phyloP scores from a whole-genome alignment of 139 green algal species.

The Chlorella vulgaris region DNA sequence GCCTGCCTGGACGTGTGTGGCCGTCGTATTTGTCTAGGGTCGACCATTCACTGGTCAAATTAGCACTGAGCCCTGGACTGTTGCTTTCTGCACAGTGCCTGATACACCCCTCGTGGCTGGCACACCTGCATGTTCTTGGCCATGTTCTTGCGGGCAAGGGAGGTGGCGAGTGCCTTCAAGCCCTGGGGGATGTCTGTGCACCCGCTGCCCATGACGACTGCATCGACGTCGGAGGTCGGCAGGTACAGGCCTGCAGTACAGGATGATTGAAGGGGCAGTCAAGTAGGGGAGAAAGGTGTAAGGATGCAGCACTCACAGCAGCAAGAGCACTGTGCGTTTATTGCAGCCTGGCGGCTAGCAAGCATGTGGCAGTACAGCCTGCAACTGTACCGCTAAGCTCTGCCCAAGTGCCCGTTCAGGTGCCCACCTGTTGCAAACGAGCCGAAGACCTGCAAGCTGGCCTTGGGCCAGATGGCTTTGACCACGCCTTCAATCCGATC shows the following conservation, averaged over 20 bases:
- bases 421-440: constrained; percentile 74
- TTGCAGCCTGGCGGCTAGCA: no score
- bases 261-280: neutral
- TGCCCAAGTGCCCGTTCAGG: neutral
- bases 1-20: no score
- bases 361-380: neutral
- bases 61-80: no score
- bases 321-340: no score
- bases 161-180: constrained; percentile 76
- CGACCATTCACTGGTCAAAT: no score
- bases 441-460: constrained; percentile 75
- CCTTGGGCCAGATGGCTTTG: constrained; percentile 68
- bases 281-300: no score
- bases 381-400: neutral
- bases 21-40: no score
- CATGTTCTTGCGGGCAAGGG: constrained; percentile 61
- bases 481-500: constrained; percentile 62
- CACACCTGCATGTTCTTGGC: constrained; percentile 83
- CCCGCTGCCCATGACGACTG: constrained; percentile 75
- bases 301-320: no score
- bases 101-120: no score
- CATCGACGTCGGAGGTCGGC: constrained; percentile 94
- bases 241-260: constrained; percentile 81
- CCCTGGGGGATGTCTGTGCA: constrained; percentile 56
- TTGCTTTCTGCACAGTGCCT: no score